These are phyloP conservation scores for Ilex asprella DNA, from an alignment of 257 asterid species.

Conservation along the genomic window DNA sequence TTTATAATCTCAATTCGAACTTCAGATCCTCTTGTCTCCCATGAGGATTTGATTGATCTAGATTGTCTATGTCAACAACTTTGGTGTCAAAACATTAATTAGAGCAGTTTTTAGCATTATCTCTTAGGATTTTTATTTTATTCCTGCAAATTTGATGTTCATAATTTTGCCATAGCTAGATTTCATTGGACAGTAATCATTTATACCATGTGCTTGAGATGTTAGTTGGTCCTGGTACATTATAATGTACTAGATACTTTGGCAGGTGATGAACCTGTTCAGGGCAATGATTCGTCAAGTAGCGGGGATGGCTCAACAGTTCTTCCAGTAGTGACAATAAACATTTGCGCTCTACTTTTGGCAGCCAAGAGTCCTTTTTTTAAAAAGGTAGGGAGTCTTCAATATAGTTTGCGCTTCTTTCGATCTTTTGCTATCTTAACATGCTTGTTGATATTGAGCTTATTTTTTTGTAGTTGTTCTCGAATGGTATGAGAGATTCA, in stretches of 20 bases:
- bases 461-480: constrained; percentile 48
- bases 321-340: constrained; percentile 44
- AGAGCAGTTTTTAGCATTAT: too few relatives aligned
- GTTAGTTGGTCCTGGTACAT: neutral
- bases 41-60: neutral
- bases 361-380: constrained; percentile 83
- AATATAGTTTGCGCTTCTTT: constrained; percentile 1
- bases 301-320: constrained; percentile 33
- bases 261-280: constrained; percentile 37
- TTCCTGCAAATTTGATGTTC: neutral
- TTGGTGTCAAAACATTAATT: neutral
- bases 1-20: neutral
- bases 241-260: neutral
- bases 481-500: constrained; percentile 61
- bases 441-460: constrained; percentile 12
- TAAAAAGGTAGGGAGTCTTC: constrained; percentile 42
- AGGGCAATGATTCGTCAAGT: constrained; percentile 24
- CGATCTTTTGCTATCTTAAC: constrained; percentile 1
- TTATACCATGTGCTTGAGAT: too few relatives aligned
- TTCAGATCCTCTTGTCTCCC: neutral
- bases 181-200: too few relatives aligned
- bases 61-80: neutral
- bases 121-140: too few relatives aligned
- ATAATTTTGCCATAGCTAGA: too few relatives aligned
- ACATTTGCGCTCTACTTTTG: constrained; percentile 85